Evolutionary conservation across 2,329 filamentous ascomycete genomes (phyloP), one percentile per base, ranked within the genome.

Genomic region (Colletotrichum sp.): DNA sequence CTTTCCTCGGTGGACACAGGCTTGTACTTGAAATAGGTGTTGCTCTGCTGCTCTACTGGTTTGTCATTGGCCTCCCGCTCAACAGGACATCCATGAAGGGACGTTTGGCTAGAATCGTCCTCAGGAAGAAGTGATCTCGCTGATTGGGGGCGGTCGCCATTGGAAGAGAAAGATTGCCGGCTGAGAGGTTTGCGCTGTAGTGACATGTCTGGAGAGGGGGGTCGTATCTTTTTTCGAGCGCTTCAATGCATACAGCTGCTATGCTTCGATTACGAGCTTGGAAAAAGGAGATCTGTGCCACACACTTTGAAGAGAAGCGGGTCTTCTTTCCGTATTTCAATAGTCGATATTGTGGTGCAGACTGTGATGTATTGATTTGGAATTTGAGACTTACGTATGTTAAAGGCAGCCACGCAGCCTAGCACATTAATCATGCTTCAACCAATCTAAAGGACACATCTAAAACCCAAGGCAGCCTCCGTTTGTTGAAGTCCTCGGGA

Each of bases 401-500:
- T 39, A 4, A 4, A 39, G 36, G 7, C 36, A 39, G 36, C 36
- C 36, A 39, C 36, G 36, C 36, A 39, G 36, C 36, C 36, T 39
- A 39, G 36, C 2, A 39, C 0, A 4, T 39, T 8, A 39, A 18
- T 4, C 36, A 5, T 0, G 36, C 7, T 9, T 18, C 14, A 39
- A 39, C 14, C 34, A 16, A 39, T 39, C 34, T 2, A 1, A 4
- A 4, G 14, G 14, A 16, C 0, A 2, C 2, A 39, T 39, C 36
- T 9, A 18, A 39, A 39, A 9, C 7, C 4, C 36, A 39, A 39
- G 14, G 14, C 36, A 39, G 36, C 36, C 36, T 39, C 36, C 36
- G 7, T 4, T 36, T 0, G 2, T 16, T 16, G 14, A 0, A 36
- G 0, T 2, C 1, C 0, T 36, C 14, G 34, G 14, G 7, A 16